phyloP scores from a whole-genome alignment of 306 rosid genomes.

The Malus asiatica region DNA sequence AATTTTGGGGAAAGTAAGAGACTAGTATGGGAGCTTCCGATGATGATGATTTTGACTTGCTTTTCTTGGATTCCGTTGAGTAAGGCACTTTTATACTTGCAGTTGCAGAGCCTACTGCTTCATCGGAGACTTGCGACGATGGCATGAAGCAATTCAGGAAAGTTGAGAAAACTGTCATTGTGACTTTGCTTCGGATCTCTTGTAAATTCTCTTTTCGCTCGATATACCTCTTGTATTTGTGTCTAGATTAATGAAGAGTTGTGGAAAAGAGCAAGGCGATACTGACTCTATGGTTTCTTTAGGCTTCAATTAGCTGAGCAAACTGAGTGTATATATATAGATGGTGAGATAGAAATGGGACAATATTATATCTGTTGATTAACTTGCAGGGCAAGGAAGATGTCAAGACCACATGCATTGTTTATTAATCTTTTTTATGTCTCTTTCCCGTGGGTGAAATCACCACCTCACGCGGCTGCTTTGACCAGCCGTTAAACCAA shows the following conservation, averaged over 20 bases:
- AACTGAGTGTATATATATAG: neutral
- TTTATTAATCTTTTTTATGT: neutral
- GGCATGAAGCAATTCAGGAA: neutral
- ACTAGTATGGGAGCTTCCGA: conserved; percentile 14
- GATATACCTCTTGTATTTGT: neutral
- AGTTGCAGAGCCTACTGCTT: neutral
- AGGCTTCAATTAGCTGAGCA: neutral
- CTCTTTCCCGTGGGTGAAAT: neutral
- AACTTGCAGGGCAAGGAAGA: neutral
- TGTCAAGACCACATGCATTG: neutral
- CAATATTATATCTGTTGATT: neutral
- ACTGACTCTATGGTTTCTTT: neutral
- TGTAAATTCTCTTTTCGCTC: too few relatives aligned
- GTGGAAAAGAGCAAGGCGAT: neutral
- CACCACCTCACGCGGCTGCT: neutral
- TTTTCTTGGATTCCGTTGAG: neutral
- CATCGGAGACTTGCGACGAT: conserved; percentile 1
- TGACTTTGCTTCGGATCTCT: neutral
- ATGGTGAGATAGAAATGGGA: neutral
- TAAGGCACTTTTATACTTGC: neutral
- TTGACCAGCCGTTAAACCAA: neutral
- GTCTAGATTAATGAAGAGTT: neutral
- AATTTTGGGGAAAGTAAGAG: neutral
- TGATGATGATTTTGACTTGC: neutral
- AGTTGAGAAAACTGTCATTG: neutral